Percentiles rank a stretch among this genome's conserved stretches.
These are phyloP conservation scores for Beauveria medogensis DNA, from an alignment of 2,329 filamentous ascomycete genomes.

Conservation along the genomic window DNA sequence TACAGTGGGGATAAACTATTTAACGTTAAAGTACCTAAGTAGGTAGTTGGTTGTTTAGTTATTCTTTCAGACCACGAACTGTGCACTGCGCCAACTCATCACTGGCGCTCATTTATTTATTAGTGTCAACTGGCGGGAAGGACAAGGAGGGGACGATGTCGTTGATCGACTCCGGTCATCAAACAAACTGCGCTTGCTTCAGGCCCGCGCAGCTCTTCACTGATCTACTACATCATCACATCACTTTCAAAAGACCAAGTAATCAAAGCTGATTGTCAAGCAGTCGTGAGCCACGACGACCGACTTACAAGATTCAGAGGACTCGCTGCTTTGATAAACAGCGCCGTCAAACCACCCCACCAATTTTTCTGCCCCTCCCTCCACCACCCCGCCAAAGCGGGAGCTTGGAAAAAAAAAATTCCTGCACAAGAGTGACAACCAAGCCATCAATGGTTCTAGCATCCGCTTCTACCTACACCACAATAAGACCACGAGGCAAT, in stretches of 20 bases:
- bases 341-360: conserved; percentile 1
- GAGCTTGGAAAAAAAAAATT: neutral
- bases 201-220: too few relatives aligned
- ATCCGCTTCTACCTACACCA: neutral
- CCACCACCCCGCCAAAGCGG: conserved; percentile 12
- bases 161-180: too few relatives aligned
- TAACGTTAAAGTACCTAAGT: too few relatives aligned
- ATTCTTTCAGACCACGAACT: too few relatives aligned
- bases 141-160: too few relatives aligned
- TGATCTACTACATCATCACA: too few relatives aligned
- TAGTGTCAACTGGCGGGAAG: too few relatives aligned
- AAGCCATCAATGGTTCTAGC: neutral
- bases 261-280: neutral
- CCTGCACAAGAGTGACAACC: conserved; percentile 4
- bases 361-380: conserved; percentile 13
- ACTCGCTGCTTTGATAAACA: neutral
- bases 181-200: too few relatives aligned
- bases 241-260: neutral
- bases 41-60: too few relatives aligned
- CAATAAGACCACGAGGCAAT: conserved; percentile 1
- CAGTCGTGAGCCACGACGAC: neutral
- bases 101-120: too few relatives aligned
- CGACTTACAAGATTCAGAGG: neutral
- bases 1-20: too few relatives aligned
- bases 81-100: too few relatives aligned